These are phyloP conservation scores for Starmerella riodocensis DNA, from an alignment of 805 yeast species.

Conservation along the genomic window DNA sequence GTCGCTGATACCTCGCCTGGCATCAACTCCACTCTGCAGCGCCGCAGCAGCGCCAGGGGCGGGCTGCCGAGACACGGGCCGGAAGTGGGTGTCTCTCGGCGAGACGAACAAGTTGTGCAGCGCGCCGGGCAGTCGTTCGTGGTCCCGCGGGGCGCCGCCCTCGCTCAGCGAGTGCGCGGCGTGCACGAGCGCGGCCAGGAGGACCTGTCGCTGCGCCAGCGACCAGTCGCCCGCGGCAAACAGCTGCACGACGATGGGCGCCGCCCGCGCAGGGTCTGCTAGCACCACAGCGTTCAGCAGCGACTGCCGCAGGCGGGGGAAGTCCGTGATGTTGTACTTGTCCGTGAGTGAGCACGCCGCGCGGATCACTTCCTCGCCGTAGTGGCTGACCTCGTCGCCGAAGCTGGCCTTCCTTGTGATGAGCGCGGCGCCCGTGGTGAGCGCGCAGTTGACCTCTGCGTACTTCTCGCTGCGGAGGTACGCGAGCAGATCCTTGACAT, in stretches of 20 bases:
- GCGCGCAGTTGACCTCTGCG: slow-evolving; percentile 40
- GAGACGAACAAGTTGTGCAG: slow-evolving; percentile 34
- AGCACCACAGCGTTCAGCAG: slow-evolving; percentile 53
- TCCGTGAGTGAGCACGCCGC: slow-evolving; percentile 43
- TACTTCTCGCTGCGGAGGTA: slow-evolving; percentile 39
- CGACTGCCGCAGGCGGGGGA: slow-evolving; percentile 53
- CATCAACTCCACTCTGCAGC: too few species aligned
- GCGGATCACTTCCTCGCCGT: slow-evolving; percentile 42
- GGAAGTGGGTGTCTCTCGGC: slow-evolving; percentile 4
- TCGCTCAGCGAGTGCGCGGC: slow-evolving; percentile 66
- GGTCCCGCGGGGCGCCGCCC: slow-evolving; percentile 37
- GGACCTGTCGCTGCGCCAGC: slow-evolving; percentile 57
- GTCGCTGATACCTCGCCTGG: too few species aligned
- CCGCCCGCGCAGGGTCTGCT: slow-evolving; percentile 34
- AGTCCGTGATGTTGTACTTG: slow-evolving; percentile 41
- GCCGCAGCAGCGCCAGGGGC: neutral
- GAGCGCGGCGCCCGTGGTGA: slow-evolving; percentile 42
- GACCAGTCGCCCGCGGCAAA: slow-evolving; percentile 66
- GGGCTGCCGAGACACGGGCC: neutral
- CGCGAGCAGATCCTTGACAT: slow-evolving; percentile 54
- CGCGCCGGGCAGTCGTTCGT: slow-evolving; percentile 34
- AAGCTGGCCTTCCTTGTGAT: slow-evolving; percentile 50
- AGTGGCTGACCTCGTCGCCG: slow-evolving; percentile 47
- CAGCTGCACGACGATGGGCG: slow-evolving; percentile 32
- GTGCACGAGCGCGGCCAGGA: slow-evolving; percentile 55